phyloP scores from a whole-genome alignment of 225 moss, liverwort and hornwort species.

The Asterella californica region DNA sequence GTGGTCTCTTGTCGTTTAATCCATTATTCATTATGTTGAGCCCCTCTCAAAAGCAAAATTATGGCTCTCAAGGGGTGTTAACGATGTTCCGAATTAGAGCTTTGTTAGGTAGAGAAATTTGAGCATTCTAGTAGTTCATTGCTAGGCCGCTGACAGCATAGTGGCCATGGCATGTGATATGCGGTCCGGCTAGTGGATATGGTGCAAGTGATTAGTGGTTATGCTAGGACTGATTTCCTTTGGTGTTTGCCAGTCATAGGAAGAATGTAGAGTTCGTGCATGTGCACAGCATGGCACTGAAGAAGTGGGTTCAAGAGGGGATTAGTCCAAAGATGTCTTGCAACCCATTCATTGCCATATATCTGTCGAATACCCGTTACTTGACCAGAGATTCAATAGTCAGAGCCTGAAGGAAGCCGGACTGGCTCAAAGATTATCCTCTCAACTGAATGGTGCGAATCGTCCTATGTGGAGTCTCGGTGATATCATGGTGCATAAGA shows the following conservation, averaged over 20 bases:
- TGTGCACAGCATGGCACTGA: slow-evolving; percentile 7
- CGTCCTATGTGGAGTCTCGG: not conserved
- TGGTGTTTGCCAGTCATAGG: slow-evolving; percentile 17
- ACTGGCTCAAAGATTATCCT: slow-evolving; percentile 12
- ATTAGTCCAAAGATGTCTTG: slow-evolving; percentile 12
- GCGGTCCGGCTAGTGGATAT: slow-evolving; percentile 1
- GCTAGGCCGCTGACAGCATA: not conserved
- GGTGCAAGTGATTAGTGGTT: slow-evolving; percentile 13
- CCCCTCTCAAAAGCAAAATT: slow-evolving; percentile 17
- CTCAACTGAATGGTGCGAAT: slow-evolving; percentile 13
- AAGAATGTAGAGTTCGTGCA: slow-evolving; percentile 18
- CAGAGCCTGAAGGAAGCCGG: slow-evolving; percentile 2
- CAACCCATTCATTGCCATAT: slow-evolving; percentile 8
- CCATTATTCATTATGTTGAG: slow-evolving; percentile 5
- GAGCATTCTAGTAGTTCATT: slow-evolving; percentile 13
- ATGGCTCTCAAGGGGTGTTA: slow-evolving; percentile 13
- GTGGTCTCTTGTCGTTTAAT: slow-evolving; percentile 13
- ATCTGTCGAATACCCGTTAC: slow-evolving; percentile 1
- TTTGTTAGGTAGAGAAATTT: slow-evolving; percentile 10
- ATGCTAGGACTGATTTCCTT: slow-evolving; percentile 23
- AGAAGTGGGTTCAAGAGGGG: slow-evolving; percentile 16
- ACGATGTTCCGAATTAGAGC: not conserved
- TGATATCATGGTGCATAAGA: not conserved
- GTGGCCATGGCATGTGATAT: slow-evolving; percentile 1
- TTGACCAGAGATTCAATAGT: slow-evolving; percentile 10